Base-by-base conservation (phyloP, 1,284 basidiomycete genomes). In the Papiliotrema laurentii region DNA sequence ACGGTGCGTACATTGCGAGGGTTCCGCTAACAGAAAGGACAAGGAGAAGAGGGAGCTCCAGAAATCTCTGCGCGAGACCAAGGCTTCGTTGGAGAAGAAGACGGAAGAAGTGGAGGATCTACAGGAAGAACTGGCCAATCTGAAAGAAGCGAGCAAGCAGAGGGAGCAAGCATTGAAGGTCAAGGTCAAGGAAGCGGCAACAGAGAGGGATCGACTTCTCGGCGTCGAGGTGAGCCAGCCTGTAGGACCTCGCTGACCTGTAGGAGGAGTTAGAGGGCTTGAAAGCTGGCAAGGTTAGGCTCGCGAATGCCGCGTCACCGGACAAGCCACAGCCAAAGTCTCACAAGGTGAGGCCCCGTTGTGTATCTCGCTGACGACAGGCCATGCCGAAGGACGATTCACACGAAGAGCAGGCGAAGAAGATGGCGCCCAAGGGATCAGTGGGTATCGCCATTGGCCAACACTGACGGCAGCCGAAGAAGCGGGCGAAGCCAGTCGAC, bases 41-140 rank as follows among this genome's bases (percentile, higher is more conserved):
- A 59, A 63, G 39, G 58, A 61, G 34, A 56, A 61, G 38, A 49
- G 54, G 10, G 61, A 68, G 40, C 55, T 68, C 24, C 54, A 61
- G 25, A 52, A 47, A 3, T 51, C 63, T 22, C 47, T 72, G 10
- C 52, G 62, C 10, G 49, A 43, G 2, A 53, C 60, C 6, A 66
- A 68, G 50, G 25, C 50, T 1, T 59, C 66, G 21, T 56, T 66
- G 2, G 36, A 43, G 5, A 58, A 44, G 35, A 59, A 58, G 22
- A 49, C 30, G 5, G 59, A 63, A 10, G 61, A 66, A 36, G 48
- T 63, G 5, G 48, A 51, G 5, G 67, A 69, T 44, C 43, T 58
- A 0, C 53, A 51, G 21, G 63, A 70, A 34, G 68, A 69, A 47
- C 45, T 69, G 26, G 52, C 51, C 19, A 47, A 45, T 13, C 24